phyloP scores from a whole-genome alignment of 345 rosid species.

The Boechera divaricarpa region DNA sequence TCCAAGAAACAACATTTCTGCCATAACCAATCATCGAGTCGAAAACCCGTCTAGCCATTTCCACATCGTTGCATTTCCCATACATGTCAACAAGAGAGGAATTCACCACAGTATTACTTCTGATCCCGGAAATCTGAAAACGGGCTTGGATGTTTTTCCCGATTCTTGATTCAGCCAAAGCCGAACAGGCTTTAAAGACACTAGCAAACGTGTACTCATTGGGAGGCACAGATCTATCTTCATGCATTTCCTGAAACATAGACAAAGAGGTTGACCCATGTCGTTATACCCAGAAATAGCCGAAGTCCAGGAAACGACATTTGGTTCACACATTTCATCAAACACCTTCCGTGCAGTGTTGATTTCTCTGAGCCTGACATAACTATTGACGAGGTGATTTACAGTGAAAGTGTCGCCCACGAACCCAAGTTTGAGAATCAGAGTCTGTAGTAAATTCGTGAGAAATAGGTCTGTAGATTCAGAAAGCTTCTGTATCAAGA shows the following conservation, averaged over 20 bases:
- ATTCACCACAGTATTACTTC: constrained; percentile 58
- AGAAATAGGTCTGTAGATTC: constrained; percentile 44
- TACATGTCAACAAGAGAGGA: constrained; percentile 89
- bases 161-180: constrained; percentile 50
- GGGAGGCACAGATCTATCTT: constrained; percentile 48
- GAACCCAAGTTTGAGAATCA: constrained; percentile 56
- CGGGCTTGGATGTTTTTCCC: constrained; percentile 67
- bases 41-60: constrained; percentile 68
- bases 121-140: constrained; percentile 57
- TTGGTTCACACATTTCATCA: constrained; percentile 75
- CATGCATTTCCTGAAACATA: constrained; percentile 53
- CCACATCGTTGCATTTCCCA: constrained; percentile 82
- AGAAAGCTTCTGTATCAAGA: constrained; percentile 46
- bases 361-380: constrained; percentile 41
- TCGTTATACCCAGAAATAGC: constrained; percentile 60
- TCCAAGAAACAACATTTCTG: constrained; percentile 79
- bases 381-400: constrained; percentile 61
- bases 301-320: constrained; percentile 79
- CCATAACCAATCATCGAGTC: constrained; percentile 53
- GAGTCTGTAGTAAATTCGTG: constrained; percentile 44
- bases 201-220: constrained; percentile 71
- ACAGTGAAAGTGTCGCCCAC: constrained; percentile 41
- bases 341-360: constrained; percentile 53
- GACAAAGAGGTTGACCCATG: constrained; percentile 43
- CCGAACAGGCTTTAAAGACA: constrained; percentile 63